Conservation (phyloP, 495 filamentous ascomycete species). For the Podospora bellae-mahoneyi region DNA sequence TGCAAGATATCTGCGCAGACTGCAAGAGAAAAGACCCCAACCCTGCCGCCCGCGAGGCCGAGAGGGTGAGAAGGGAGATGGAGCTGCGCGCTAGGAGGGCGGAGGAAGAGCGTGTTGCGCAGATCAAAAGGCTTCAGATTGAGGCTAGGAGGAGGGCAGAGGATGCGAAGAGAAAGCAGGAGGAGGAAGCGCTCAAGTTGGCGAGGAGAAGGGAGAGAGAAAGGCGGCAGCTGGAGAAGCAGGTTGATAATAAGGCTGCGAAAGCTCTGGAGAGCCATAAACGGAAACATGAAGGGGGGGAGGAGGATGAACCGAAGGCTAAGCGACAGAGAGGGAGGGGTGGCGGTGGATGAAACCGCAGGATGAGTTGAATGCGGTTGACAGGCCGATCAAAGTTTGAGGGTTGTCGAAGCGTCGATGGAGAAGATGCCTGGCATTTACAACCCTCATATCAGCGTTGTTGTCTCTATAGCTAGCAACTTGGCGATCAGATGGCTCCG, state of each 20-base stretch:
- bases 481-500: background rate
- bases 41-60: background rate
- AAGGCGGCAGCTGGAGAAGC: background rate
- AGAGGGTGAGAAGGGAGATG: background rate
- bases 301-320: background rate
- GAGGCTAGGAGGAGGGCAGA: background rate
- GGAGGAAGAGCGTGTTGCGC: background rate
- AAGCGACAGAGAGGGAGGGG: background rate
- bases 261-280: background rate
- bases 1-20: background rate
- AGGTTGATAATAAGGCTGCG: background rate
- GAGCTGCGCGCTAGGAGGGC: background rate
- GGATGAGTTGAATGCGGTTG: background rate
- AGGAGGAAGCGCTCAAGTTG: background rate
- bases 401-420: background rate
- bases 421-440: background rate
- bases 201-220: background rate
- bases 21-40: background rate
- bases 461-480: background rate
- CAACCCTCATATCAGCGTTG: background rate
- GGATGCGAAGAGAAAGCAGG: background rate
- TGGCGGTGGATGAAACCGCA: background rate
- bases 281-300: background rate
- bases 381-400: background rate
- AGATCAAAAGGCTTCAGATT: background rate